phyloP scores from a whole-genome alignment of 2,329 filamentous ascomycete species.

The Exophiala aquamarina region DNA sequence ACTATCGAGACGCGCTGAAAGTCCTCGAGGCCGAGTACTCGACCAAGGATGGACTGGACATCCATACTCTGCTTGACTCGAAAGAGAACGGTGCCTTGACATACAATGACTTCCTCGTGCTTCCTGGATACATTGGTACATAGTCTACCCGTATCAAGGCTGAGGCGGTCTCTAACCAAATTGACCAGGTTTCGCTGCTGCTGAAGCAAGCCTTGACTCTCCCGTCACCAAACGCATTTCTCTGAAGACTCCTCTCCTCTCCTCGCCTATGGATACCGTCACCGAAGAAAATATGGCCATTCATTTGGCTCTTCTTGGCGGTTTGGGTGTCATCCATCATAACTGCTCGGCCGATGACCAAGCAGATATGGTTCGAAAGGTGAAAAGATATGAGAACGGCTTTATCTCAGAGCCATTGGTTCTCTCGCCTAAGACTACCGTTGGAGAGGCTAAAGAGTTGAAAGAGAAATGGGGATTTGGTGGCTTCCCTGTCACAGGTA shows the following conservation, averaged over 20 bases:
- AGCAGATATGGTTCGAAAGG: conserved; percentile 98
- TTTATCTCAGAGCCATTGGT: conserved; percentile 97
- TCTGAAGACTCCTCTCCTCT: conserved; percentile 94
- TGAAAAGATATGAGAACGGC: conserved; percentile 98
- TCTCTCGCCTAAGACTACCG: conserved; percentile 80
- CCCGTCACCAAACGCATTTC: conserved; percentile 93
- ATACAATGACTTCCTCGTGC: conserved; percentile 97
- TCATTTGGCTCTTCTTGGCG: conserved; percentile 65
- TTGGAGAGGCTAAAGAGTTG: conserved; percentile 84
- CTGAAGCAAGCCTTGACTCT: conserved; percentile 82
- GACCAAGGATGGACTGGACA: conserved; percentile 79
- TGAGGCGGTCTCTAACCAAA: conserved; percentile 20
- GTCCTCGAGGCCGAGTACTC: conserved; percentile 75
- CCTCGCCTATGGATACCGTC: conserved; percentile 99
- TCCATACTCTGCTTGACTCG: conserved; percentile 85
- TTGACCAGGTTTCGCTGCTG: conserved; percentile 76
- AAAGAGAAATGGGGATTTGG: conserved; percentile 99
- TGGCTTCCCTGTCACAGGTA: conserved; percentile 97
- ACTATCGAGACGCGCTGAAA: conserved; percentile 74
- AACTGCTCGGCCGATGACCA: conserved; percentile 98
- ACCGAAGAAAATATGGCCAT: conserved; percentile 99
- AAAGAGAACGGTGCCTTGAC: conserved; percentile 90
- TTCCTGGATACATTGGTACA: conserved; percentile 91
- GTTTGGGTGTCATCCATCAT: conserved; percentile 87
- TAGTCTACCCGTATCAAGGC: conserved; percentile 2